Evolutionary conservation across 176 grass and related monocot species (phyloP), one percentile per base, ranked within the genome.

Genomic region (Secale cereale): DNA sequence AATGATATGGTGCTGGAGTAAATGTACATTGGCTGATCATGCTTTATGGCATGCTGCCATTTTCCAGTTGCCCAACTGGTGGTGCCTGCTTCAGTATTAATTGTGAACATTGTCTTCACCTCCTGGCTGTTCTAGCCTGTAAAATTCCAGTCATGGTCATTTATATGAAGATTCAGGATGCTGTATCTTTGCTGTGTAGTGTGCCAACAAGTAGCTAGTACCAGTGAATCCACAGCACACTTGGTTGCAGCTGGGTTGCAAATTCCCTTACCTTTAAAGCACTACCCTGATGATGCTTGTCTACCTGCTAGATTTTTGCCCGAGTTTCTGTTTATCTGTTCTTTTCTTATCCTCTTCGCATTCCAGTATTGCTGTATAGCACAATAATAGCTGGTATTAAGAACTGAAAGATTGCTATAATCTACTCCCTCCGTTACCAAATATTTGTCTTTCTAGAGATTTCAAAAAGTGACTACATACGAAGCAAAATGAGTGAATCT

Each of bases 61-160:
- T 86, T 79, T 65, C 22, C 10, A 74, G 15, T 79, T 83, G 29
- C 19, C 74, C 60, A 45, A 14, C 35, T 76, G 56, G 12, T 61
- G 14, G n/a, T 69, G 36, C 14, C 68, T 80, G 67, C 59, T 48
- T 85, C 46, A 68, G 17, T 76, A 75, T 67, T 2, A 10, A 67
- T 14, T 73, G 30, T 43, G 32, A 41, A 57, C 35, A 56, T 7
- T 59, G 59, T 54, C 17, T 70, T 50, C 65, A 65, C 20, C 56
- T 78, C 31, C 62, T 89, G 36, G 27, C 37, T 75, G 9, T 81
- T 19, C 36, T 52, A n/a, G 26, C 41, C 32, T 77, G 80, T 86
- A 71, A 59, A 60, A 17, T 77, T 65, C 27, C 45, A 74, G 27
- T 59, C 80, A 79, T 35, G 56, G 5, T 57, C 11, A 59, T 72